Percentiles rank a stretch among this genome's conserved stretches.
phyloP scores from a whole-genome alignment of 1,284 basidiomycete species.

The Apiotrichum siamense region DNA sequence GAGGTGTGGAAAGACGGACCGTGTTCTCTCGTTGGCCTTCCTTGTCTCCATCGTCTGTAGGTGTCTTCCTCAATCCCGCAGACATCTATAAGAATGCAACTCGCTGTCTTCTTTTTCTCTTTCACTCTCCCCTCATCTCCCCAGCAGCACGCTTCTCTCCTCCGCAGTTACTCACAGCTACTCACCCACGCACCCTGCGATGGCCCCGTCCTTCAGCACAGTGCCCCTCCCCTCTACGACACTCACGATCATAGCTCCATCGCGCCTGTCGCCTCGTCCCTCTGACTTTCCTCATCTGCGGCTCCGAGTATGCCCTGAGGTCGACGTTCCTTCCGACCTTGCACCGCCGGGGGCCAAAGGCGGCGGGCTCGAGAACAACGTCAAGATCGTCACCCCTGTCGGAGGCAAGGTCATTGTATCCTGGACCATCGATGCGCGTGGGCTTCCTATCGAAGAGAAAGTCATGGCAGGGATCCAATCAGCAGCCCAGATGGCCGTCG shows the following conservation, averaged over 20 bases:
- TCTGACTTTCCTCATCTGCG: slow-evolving; percentile 8
- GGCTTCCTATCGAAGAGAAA: neutral
- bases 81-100: too few relatives aligned
- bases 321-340: slow-evolving; percentile 11
- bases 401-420: slow-evolving; percentile 17
- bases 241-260: neutral
- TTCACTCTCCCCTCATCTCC: neutral
- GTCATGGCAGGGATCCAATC: neutral
- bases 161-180: neutral
- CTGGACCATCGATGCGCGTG: neutral
- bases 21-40: too few relatives aligned
- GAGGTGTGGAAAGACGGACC: too few relatives aligned
- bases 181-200: neutral
- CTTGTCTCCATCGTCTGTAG: too few relatives aligned
- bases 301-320: slow-evolving; percentile 11
- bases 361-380: slow-evolving; percentile 16
- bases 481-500: neutral
- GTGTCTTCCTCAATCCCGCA: too few relatives aligned
- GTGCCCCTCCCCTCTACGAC: neutral
- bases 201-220: neutral
- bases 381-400: slow-evolving; percentile 20
- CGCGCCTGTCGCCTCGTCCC: neutral
- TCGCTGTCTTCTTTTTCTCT: too few relatives aligned
- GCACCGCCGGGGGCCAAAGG: slow-evolving; percentile 8
- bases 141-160: neutral